These are phyloP conservation scores for Cladorrhinum sp. DNA, from an alignment of 2,329 filamentous ascomycete species.

Conservation along the genomic window DNA sequence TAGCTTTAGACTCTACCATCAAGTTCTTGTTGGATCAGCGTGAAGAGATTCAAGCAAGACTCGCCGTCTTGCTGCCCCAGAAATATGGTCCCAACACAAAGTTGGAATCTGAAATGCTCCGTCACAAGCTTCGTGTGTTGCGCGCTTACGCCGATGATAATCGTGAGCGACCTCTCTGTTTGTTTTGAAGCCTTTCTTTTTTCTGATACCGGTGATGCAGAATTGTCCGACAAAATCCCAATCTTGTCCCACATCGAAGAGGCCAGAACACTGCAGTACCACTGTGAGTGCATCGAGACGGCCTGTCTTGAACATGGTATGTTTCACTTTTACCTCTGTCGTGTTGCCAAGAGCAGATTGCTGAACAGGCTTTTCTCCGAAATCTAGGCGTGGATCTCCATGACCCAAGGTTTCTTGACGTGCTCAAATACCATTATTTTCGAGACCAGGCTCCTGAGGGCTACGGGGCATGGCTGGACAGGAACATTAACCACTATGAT, in stretches of 20 bases:
- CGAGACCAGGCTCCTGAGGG: constrained; percentile 43
- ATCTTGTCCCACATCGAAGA: constrained; percentile 55
- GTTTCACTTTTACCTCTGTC: constrained; percentile 19
- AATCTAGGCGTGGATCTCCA: constrained; percentile 42
- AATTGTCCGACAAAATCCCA: constrained; percentile 40
- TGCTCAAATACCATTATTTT: constrained; percentile 36
- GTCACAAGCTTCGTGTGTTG: constrained; percentile 51
- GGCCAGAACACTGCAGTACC: constrained; percentile 54
- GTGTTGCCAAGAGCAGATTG: not conserved
- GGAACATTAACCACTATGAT: constrained; percentile 49
- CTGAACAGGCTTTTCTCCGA: constrained; percentile 6
- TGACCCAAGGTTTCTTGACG: constrained; percentile 39
- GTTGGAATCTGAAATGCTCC: constrained; percentile 53
- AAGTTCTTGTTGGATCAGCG: constrained; percentile 50
- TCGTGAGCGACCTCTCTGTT: constrained; percentile 40
- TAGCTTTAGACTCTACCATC: constrained; percentile 43
- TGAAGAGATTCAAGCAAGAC: constrained; percentile 50
- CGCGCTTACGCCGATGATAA: constrained; percentile 47
- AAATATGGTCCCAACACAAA: constrained; percentile 47
- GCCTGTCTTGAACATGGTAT: constrained; percentile 49
- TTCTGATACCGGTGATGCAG: constrained; percentile 31
- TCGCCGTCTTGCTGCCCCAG: constrained; percentile 46
- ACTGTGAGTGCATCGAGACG: constrained; percentile 56
- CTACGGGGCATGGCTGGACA: constrained; percentile 52
- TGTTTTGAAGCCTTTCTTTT: no score